These are phyloP conservation scores for Colletotrichum camelliae DNA, from an alignment of 2,329 filamentous ascomycete species.

Conservation along the genomic window DNA sequence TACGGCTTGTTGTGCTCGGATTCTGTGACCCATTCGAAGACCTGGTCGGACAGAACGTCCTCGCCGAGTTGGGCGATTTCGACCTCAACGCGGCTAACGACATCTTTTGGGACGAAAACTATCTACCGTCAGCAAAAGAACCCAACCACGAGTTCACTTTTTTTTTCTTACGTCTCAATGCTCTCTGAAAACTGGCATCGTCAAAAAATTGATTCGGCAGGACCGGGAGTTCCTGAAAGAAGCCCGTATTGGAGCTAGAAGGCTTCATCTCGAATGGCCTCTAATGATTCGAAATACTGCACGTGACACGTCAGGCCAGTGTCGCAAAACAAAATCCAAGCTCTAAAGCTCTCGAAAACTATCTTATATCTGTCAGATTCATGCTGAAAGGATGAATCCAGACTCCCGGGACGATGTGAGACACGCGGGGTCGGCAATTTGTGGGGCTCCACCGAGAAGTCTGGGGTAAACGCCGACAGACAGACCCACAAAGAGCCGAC, in stretches of 20 bases:
- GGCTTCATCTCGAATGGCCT: constrained; percentile 41
- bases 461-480: background rate
- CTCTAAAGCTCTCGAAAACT: background rate
- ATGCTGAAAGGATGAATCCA: background rate
- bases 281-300: background rate
- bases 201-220: constrained; percentile 63
- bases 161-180: constrained; percentile 50
- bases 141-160: background rate
- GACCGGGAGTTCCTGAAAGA: constrained; percentile 59
- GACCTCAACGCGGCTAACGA: constrained; percentile 43
- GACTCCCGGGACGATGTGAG: background rate
- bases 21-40: constrained; percentile 66
- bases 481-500: background rate
- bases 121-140: background rate
- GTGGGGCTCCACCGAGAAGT: background rate
- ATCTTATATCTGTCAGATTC: too few relatives aligned
- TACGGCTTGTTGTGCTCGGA: constrained; percentile 70
- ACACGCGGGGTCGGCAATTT: background rate
- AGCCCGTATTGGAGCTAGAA: constrained; percentile 53
- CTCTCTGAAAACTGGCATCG: constrained; percentile 56
- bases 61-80: constrained; percentile 55
- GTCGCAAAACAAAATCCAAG: too few relatives aligned
- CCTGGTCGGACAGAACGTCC: constrained; percentile 56
- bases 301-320: background rate
- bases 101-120: constrained; percentile 54